Evolutionary conservation across 495 filamentous ascomycete genomes (phyloP).

Genomic region (Thermochaetoides thermophila): DNA sequence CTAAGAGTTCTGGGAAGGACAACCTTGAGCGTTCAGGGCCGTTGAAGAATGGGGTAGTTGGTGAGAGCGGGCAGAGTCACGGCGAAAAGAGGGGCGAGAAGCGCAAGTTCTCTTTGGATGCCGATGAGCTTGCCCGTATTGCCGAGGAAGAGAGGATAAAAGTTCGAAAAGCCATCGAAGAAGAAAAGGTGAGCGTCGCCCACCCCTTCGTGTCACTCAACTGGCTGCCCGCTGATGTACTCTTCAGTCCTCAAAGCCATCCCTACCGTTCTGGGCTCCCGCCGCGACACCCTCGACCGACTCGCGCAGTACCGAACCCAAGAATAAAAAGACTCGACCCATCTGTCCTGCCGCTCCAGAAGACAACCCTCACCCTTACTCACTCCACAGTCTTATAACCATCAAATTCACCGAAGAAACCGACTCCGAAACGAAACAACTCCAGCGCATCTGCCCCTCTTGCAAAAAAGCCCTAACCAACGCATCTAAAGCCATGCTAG

Average conservation of each 20-base stretch:
- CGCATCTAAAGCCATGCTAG: conserved; percentile 67
- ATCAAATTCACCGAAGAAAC: conserved; percentile 71
- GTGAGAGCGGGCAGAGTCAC: background rate
- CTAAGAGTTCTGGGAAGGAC: conserved; percentile 19
- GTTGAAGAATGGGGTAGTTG: background rate
- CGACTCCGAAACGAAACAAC: conserved; percentile 33
- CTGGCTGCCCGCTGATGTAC: conserved; percentile 86
- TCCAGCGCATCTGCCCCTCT: conserved; percentile 62
- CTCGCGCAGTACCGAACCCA: conserved; percentile 28
- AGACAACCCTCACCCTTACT: conserved; percentile 57
- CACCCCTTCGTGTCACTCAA: conserved; percentile 77
- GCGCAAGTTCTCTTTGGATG: conserved; percentile 72
- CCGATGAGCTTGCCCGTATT: conserved; percentile 59
- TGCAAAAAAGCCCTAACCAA: conserved; percentile 80
- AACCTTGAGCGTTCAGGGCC: conserved; percentile 4
- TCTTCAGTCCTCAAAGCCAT: no score
- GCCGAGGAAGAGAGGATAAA: conserved; percentile 54
- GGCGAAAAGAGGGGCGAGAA: conserved; percentile 40
- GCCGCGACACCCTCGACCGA: no score
- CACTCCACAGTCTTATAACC: conserved; percentile 64
- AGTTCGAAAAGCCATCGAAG: conserved; percentile 50
- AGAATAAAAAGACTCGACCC: conserved; percentile 52
- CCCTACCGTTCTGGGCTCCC: no score
- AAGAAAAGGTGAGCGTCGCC: conserved; percentile 55
- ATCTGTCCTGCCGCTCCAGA: conserved; percentile 66